phyloP scores from a whole-genome alignment of 1,284 basidiomycete species.

The Apiotrichum gamsii region DNA sequence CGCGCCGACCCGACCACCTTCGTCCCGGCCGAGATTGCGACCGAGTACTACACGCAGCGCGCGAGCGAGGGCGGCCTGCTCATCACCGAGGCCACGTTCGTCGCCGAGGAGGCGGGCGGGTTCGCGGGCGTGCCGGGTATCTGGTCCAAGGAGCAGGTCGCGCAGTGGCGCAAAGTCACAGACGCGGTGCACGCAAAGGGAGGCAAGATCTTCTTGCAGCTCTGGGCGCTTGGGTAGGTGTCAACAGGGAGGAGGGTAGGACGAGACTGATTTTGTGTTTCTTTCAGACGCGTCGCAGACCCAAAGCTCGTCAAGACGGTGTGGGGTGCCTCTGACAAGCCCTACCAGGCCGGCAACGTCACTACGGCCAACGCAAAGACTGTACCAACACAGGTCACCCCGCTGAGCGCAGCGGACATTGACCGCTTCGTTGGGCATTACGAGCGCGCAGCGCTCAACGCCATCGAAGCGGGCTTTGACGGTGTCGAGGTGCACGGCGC shows the following conservation, averaged over 20 bases:
- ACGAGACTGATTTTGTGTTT: background rate
- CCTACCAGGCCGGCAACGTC: background rate
- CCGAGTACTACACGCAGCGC: conserved; percentile 44
- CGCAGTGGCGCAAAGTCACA: conserved; percentile 42
- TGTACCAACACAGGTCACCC: background rate
- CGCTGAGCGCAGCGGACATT: conserved; percentile 35
- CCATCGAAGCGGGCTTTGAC: conserved; percentile 60
- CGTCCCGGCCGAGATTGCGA: conserved; percentile 27
- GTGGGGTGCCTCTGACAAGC: conserved; percentile 28
- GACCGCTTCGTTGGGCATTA: conserved; percentile 50
- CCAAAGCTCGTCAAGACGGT: conserved; percentile 8
- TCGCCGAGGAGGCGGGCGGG: conserved; percentile 26
- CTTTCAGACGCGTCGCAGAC: conserved; percentile 6
- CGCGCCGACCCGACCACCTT: conserved; percentile 18
- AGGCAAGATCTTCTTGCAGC: conserved; percentile 51
- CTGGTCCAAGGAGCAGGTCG: conserved; percentile 29
- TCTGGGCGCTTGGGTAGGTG: conserved; percentile 51
- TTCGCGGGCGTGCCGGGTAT: conserved; percentile 26
- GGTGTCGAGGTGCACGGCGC: conserved; percentile 55
- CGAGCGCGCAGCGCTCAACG: conserved; percentile 51
- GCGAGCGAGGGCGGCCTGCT: conserved; percentile 38
- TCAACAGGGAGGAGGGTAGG: too few relatives aligned
- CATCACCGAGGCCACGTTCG: conserved; percentile 37
- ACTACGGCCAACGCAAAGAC: conserved; percentile 1
- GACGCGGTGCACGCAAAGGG: conserved; percentile 51